phyloP scores from a whole-genome alignment of 2,329 filamentous ascomycete genomes.

The Metarhizium guizhouense region DNA sequence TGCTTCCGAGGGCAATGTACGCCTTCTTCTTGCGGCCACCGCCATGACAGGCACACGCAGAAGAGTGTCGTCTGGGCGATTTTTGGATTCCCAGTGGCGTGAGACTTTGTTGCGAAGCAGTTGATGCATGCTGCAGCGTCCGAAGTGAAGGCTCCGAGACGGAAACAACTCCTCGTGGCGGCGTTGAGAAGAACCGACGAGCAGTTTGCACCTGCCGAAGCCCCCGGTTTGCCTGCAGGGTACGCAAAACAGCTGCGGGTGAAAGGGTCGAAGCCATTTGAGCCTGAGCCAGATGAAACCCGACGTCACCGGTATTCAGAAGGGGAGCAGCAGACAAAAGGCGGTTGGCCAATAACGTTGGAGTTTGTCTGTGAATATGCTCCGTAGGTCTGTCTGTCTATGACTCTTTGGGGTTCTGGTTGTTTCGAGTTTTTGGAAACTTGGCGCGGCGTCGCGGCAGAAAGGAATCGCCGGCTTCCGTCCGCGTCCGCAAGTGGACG shows the following conservation, averaged over 20 bases:
- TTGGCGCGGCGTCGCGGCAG: neutral
- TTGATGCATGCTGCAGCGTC: neutral
- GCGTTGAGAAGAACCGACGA: conserved; percentile 2
- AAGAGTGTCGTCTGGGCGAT: conserved; percentile 10
- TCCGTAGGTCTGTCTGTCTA: neutral
- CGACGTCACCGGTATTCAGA: neutral
- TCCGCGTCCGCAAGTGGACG: neutral
- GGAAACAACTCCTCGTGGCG: neutral
- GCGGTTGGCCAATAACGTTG: neutral
- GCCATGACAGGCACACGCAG: conserved; percentile 27
- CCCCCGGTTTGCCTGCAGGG: neutral
- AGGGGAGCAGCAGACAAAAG: neutral
- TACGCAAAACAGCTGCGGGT: neutral
- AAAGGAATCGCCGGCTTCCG: conserved; percentile 8
- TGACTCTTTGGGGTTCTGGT: neutral
- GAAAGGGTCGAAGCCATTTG: neutral
- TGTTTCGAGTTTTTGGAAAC: neutral
- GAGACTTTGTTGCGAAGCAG: neutral
- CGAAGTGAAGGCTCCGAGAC: neutral
- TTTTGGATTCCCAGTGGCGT: neutral
- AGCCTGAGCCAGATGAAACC: neutral
- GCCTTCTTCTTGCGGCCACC: conserved; percentile 38
- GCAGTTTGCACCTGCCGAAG: neutral
- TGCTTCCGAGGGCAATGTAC: conserved; percentile 86
- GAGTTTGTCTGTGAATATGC: too few relatives aligned